Evolutionary conservation across 768 basidiomycete genomes (phyloP).

Genomic region (Suillus hirtellus): DNA sequence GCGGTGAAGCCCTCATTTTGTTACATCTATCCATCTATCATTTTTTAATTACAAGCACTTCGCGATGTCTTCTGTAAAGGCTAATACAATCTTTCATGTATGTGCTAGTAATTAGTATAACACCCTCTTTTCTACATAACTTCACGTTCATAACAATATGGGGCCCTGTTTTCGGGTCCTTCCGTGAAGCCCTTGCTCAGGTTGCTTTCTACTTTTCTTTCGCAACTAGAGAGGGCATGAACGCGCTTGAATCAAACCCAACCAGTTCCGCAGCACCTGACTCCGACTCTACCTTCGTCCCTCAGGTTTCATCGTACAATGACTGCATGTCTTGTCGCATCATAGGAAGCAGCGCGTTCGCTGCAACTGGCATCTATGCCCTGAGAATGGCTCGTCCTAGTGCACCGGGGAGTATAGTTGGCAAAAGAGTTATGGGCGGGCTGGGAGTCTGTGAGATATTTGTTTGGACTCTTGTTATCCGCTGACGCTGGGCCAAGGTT

Average conservation of each 20-base stretch:
- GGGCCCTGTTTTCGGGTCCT: not conserved
- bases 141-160: not conserved
- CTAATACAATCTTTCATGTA: not conserved
- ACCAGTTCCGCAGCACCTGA: not conserved
- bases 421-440: conserved; percentile 62
- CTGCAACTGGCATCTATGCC: conserved; percentile 66
- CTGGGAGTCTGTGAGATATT: conserved; percentile 58
- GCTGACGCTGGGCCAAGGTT: conserved; percentile 25
- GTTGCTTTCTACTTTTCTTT: not conserved
- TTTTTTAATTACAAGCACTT: not conserved
- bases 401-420: conserved; percentile 59
- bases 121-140: too few species aligned
- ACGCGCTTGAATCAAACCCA: not conserved
- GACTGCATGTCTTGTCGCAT: conserved; percentile 74
- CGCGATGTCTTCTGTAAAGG: not conserved
- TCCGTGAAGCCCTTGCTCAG: not conserved
- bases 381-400: conserved; percentile 60
- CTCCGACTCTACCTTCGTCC: not conserved
- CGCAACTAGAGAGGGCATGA: conserved; percentile 1
- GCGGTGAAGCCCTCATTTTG: not conserved
- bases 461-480: not conserved
- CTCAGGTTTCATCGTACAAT: conserved; percentile 21
- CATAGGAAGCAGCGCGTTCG: conserved; percentile 64
- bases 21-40: not conserved
- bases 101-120: not conserved